phyloP scores from a whole-genome alignment of 257 asterid genomes.

The Euphrasia confusa region DNA sequence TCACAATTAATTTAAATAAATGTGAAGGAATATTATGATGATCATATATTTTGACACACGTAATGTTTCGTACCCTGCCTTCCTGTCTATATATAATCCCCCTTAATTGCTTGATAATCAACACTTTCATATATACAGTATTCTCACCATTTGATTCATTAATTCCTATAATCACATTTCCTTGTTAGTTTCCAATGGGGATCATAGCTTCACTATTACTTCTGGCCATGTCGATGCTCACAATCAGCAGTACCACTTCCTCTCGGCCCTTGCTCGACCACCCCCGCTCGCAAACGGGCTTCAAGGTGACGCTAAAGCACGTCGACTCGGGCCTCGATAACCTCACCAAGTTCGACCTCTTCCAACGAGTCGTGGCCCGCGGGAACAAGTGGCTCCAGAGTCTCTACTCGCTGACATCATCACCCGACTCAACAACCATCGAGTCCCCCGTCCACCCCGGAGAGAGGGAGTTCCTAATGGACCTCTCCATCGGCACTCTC shows the following conservation, averaged over 20 bases:
- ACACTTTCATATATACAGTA: too few species aligned
- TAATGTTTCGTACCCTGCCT: too few species aligned
- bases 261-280: constrained; percentile 30
- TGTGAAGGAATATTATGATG: too few species aligned
- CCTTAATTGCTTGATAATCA: too few species aligned
- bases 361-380: constrained; percentile 63
- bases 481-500: constrained; percentile 66
- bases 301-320: constrained; percentile 44
- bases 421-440: constrained; percentile 27
- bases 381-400: constrained; percentile 47
- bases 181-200: neutral
- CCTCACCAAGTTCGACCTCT: constrained; percentile 52
- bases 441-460: constrained; percentile 66
- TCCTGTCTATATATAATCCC: too few species aligned
- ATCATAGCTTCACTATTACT: constrained; percentile 8
- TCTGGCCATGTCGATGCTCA: constrained; percentile 18
- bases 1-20: too few species aligned
- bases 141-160: too few species aligned
- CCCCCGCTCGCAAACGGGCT: constrained; percentile 35
- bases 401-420: constrained; percentile 40
- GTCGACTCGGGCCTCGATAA: constrained; percentile 50
- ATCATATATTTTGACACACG: too few species aligned
- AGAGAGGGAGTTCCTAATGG: constrained; percentile 72
- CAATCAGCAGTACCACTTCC: constrained; percentile 32
- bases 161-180: too few species aligned